A percentile compares a stretch with the other conserved stretches of the same genome.
These are phyloP conservation scores for Starmerella floris DNA, from an alignment of 805 yeast species.

Conservation along the genomic window DNA sequence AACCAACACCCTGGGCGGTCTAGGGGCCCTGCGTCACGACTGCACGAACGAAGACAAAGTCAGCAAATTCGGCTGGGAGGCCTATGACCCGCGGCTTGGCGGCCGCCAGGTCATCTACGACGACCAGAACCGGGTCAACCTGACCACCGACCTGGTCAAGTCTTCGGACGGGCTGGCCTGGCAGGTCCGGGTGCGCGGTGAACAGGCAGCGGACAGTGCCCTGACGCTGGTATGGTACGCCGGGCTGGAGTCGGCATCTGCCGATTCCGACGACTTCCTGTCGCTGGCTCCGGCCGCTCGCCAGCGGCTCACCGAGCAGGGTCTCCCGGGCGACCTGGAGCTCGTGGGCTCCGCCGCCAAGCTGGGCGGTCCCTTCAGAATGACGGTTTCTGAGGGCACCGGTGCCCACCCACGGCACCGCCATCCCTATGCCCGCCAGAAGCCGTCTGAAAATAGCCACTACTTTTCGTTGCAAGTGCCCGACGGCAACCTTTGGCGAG, in stretches of 20 bases:
- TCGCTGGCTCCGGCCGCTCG: conserved; percentile 19
- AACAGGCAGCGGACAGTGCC: conserved; percentile 34
- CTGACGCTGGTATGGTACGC: conserved; percentile 66
- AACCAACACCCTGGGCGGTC: conserved; percentile 41
- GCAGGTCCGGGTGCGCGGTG: conserved; percentile 63
- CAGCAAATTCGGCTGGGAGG: conserved; percentile 69
- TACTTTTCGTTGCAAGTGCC: conserved; percentile 62
- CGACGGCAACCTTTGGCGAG: conserved; percentile 59
- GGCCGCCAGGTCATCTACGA: conserved; percentile 71
- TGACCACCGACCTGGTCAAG: conserved; percentile 67
- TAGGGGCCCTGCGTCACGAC: conserved; percentile 51
- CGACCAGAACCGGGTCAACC: conserved; percentile 42
- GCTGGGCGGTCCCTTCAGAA: conserved; percentile 56
- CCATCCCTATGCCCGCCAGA: conserved; percentile 35
- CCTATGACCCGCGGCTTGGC: conserved; percentile 76
- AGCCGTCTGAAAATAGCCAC: conserved; percentile 36
- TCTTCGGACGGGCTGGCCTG: conserved; percentile 56
- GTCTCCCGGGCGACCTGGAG: conserved; percentile 28
- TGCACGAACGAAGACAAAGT: conserved; percentile 63
- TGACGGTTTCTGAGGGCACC: conserved; percentile 44
- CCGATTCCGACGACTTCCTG: conserved; percentile 22
- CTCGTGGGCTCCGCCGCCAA: conserved; percentile 45
- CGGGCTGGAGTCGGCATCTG: conserved; percentile 46
- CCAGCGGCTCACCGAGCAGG: conserved; percentile 19
- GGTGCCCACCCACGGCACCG: conserved; percentile 33